Evolutionary conservation across 2,329 filamentous ascomycete genomes (phyloP), one percentile per base, ranked within the genome.

Genomic region (Chlorencoelia australis): DNA sequence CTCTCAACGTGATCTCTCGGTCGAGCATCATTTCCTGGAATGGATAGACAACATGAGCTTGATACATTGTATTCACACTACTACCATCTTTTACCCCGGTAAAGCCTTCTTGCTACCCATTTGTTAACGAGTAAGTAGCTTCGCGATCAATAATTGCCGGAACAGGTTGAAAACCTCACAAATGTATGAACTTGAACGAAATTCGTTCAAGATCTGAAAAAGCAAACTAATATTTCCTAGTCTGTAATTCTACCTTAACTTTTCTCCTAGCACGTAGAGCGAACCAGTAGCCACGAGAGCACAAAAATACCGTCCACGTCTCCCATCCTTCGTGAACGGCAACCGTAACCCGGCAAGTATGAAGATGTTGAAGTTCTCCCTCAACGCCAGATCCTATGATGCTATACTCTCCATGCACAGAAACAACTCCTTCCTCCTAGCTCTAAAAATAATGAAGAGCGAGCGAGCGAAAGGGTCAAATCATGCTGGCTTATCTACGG

Each of bases 321-420:
- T 25, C 10, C 22, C 6, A n/a, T 7, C 22, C 22, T 25, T 25
- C 22, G n/a, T n/a, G n/a, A n/a, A n/a, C n/a, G n/a, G n/a, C n/a
- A n/a, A n/a, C n/a, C n/a, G n/a, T n/a, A n/a, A n/a, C n/a, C n/a
- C n/a, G n/a, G n/a, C n/a, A n/a, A n/a, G n/a, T 46, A 43, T 52
- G 51, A 55, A 57, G 47, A 48, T 55, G 54, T 58, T 58, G 55
- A 58, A 57, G 44, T 57, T 57, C 52, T 55, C 54, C 54, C 39
- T 42, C n/a, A 56, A 57, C 54, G 54, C 53, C 54, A 43, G 46
- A 53, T 54, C 45, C 46, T 43, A 48, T 53, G 40, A 52, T 52
- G 50, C 51, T 49, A 32, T 47, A 47, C 46, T 47, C 40, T 43
- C 39, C 14, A 37, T 41, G n/a, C 22, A 39, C 37, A 30, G 27